Percentiles rank a stretch among this genome's conserved stretches.
Conservation (phyloP, 2,329 filamentous ascomycete genomes). For the Fusarium papillatum region DNA sequence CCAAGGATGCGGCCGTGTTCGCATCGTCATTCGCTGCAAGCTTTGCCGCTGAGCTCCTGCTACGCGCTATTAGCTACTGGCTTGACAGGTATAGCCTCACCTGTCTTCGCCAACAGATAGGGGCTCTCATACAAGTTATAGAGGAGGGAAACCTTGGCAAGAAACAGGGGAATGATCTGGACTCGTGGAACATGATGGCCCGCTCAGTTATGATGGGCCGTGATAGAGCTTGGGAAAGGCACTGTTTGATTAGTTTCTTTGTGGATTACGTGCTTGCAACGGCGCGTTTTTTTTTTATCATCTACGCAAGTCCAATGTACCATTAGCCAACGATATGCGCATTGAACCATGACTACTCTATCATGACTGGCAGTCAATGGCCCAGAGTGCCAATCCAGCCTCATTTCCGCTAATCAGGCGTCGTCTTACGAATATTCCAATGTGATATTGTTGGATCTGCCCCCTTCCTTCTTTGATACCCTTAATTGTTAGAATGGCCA, state of each 20-base stretch:
- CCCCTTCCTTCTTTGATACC: neutral
- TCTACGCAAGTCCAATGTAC: too few relatives aligned
- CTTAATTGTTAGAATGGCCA: neutral
- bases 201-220: too few relatives aligned
- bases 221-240: too few relatives aligned
- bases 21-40: fast-evolving
- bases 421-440: neutral
- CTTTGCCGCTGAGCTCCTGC: neutral
- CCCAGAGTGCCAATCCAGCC: neutral
- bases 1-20: neutral
- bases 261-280: too few relatives aligned
- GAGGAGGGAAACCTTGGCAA: neutral
- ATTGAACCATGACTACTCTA: neutral
- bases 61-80: neutral
- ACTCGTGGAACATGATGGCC: neutral
- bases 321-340: too few relatives aligned
- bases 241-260: too few relatives aligned
- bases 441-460: neutral
- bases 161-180: neutral
- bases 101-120: neutral
- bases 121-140: neutral
- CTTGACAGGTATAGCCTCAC: neutral
- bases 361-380: neutral
- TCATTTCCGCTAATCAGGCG: neutral
- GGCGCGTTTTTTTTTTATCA: too few relatives aligned